Base-by-base conservation (phyloP, 148 eudicot genomes). In the Amaranthus cruentus region DNA sequence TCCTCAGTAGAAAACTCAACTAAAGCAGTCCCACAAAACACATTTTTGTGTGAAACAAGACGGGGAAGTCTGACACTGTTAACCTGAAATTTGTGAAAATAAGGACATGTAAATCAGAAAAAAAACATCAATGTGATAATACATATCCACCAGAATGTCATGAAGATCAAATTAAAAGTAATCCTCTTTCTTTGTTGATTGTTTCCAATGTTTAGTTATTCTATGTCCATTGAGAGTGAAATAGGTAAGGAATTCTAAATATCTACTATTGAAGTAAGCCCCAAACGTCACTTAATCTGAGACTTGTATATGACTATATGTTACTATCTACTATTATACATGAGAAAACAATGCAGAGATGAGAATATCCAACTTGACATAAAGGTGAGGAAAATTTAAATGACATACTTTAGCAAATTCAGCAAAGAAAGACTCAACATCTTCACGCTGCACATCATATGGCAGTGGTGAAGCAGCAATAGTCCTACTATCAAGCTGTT, bases 1-100 rank as follows among this genome's bases (percentile, higher is more conserved):
- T 95, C 99, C 80, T 91, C 99, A 1, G 85, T 62, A 38, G 97
- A 90, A 64, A 90, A 90, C 84, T 91, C 99, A 70, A 91, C 60
- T 62, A 95, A 76, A 73, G 97, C 99, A 70, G 96, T 91, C 53
- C 97, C 99, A 77, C 88, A 90, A 73, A 95, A 86, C 51, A 87
- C 51, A 75, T 78, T 87, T 73, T 87, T 95, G 81, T 85, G 86
- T 47, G 88, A 81, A 60, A 87, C 92, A 84, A 90, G 98, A 51
- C 85, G 87, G 43, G 98, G 98, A 70, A 91, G 79, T 85, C 98
- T 87, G 83, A 91, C 92, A 84, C 96, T 91, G 76, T 88, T 91
- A 73, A 95, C 97, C 98, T 95, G 85, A 53, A 79, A 77, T 9
- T 60, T 53, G 71, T 47, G 10, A 18, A 69, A 48, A 49, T 0